Conservation (phyloP, 1,284 basidiomycete species). For the Phenoliferia sp. region DNA sequence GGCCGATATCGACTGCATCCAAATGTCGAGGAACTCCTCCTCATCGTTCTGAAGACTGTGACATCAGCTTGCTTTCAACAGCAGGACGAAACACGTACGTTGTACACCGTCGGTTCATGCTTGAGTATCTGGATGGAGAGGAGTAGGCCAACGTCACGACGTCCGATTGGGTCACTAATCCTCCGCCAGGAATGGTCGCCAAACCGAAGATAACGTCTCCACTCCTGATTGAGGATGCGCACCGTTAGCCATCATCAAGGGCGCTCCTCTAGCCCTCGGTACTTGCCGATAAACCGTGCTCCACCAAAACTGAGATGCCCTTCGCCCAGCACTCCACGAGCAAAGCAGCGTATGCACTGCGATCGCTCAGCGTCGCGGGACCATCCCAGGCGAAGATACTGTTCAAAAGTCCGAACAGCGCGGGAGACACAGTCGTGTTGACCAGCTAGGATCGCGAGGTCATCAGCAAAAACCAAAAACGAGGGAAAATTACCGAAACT, state of each 20-base stretch:
- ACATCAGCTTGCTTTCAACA: background rate
- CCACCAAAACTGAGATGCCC: slow-evolving; percentile 63
- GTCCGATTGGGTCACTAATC: slow-evolving; percentile 53
- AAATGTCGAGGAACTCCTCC: slow-evolving; percentile 55
- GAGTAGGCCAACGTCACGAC: slow-evolving; percentile 61
- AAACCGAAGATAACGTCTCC: slow-evolving; percentile 58
- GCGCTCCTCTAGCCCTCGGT: background rate
- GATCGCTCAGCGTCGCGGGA: slow-evolving; percentile 31
- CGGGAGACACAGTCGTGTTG: slow-evolving; percentile 53
- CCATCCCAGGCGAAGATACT: slow-evolving; percentile 48
- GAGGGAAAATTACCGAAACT: background rate
- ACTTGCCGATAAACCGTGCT: slow-evolving; percentile 54
- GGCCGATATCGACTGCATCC: slow-evolving; percentile 57
- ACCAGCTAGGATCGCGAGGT: slow-evolving; percentile 49
- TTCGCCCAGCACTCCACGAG: slow-evolving; percentile 75
- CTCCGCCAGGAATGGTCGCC: slow-evolving; percentile 60
- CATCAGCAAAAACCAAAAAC: slow-evolving; percentile 1
- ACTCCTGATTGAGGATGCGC: slow-evolving; percentile 49
- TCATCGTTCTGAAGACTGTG: slow-evolving; percentile 47
- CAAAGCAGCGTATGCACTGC: slow-evolving; percentile 45
- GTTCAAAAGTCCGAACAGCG: slow-evolving; percentile 60
- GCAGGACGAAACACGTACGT: slow-evolving; percentile 47
- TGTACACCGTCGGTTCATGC: slow-evolving; percentile 60
- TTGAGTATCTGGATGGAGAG: slow-evolving; percentile 63
- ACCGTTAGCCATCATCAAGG: background rate